Conservation (phyloP, 306 rosid species). For the Corylus americana region DNA sequence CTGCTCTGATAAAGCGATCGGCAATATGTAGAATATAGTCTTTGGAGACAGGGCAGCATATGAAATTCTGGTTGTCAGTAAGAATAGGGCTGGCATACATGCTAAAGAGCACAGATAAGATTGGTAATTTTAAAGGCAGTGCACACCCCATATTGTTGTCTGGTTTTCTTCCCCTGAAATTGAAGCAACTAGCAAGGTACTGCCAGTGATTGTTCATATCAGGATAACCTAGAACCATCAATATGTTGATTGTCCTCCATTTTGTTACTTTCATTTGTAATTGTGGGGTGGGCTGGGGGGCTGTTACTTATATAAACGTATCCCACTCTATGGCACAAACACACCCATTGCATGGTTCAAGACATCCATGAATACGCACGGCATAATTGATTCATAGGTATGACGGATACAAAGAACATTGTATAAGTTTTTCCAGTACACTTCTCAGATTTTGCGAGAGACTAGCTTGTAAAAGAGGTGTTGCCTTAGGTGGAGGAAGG, state of each 20-base stretch:
- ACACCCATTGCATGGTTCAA: background rate
- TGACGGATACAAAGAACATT: background rate
- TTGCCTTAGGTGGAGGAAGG: no score
- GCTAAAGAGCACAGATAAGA: background rate
- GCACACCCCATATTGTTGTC: background rate
- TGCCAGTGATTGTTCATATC: background rate
- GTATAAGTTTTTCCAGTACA: background rate
- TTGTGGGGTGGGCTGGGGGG: background rate
- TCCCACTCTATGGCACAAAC: background rate
- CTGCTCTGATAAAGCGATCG: no score
- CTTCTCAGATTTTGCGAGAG: background rate
- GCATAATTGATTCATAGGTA: background rate
- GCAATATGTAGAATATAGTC: no score
- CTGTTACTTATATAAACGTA: background rate
- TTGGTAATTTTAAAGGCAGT: background rate
- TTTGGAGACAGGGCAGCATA: no score
- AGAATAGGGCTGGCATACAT: background rate
- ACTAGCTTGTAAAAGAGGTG: background rate
- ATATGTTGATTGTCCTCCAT: background rate
- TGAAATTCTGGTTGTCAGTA: no score
- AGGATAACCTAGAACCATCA: background rate
- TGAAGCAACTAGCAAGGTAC: background rate
- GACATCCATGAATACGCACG: background rate
- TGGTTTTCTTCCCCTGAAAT: background rate
- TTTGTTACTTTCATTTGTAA: background rate